Evolutionary conservation across 805 yeast species (phyloP), one percentile per base, ranked within the genome.

Genomic region (Wickerhamomyces chambardii): DNA sequence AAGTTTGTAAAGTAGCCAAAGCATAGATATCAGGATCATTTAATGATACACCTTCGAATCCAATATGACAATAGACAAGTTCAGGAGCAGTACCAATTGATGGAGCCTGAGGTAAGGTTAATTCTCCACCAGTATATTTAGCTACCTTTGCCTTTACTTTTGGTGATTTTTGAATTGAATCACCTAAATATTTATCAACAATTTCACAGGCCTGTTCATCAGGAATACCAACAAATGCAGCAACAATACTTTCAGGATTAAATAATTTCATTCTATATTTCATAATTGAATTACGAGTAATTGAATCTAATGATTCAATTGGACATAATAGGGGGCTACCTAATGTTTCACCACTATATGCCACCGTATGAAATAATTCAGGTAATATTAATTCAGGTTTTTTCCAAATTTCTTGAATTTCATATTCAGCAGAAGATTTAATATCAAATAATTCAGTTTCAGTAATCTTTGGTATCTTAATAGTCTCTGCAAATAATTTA

Each of bases 261-360:
- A 73, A 89, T 40, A 84, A 75, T 34, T 65, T 57, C 17, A 64
- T 56, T 45, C 92, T 75, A 56, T 85, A 90, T 28, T 68, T 63
- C 36, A 66, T 47, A 31, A 89, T 59, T 28, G 73, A 67, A 3
- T 65, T 61, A 34, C 71, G 68, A 3, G 70, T 62, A 31, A 89
- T 72, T 2, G 55, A 51, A 3, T 72, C 68, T 6, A 90, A 60
- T 38, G 78, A 58, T 29, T 84, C 94, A 24, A 61, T 64, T 2
- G 95, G 95, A 46, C 95, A 84, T 38, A 84, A 65, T 34, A 89
- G 63, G 4, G 97, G 97, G 43, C 81, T 70, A 0, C 98, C 98
- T 30, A 92, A 63, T 5, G 95, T 83, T 38, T 78, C 71, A 16
- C 71, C 63, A 14, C 64, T 52, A 52, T 75, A 92, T 0, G 97